Percentiles rank a stretch among this genome's conserved stretches.
phyloP scores from a whole-genome alignment of 306 rosid species.

The Castanea mollissima region DNA sequence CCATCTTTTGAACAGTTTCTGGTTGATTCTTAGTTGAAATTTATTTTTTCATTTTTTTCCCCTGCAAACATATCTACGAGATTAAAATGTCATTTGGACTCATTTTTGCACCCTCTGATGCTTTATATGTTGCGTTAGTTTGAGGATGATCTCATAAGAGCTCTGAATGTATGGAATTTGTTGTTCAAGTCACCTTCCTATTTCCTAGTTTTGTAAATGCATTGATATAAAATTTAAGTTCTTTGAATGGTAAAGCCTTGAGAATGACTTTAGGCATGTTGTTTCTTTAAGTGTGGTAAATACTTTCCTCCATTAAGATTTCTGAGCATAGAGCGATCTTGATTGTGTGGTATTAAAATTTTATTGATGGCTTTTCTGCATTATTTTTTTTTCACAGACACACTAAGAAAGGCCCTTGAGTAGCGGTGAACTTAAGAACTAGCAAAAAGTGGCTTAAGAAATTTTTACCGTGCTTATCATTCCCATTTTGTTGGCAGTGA shows the following conservation, averaged over 20 bases:
- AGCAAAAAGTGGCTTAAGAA: not conserved
- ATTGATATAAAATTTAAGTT: not conserved
- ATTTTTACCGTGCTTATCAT: not conserved
- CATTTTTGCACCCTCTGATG: not conserved
- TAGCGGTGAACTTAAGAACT: not conserved
- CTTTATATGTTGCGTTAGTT: not conserved
- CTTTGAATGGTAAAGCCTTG: not conserved
- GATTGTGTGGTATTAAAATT: slow-evolving; percentile 12
- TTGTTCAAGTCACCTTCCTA: not conserved
- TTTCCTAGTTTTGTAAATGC: not conserved
- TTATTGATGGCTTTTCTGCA: not conserved
- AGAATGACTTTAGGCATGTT: not conserved
- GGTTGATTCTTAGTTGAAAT: not conserved
- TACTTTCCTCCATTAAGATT: not conserved
- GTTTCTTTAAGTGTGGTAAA: not conserved
- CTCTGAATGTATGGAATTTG: not conserved
- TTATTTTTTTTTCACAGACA: slow-evolving; percentile 16
- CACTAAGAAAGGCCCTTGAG: not conserved
- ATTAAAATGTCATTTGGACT: not conserved
- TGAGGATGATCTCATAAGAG: not conserved
- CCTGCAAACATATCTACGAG: not conserved
- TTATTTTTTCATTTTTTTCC: not conserved
- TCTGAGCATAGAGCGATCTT: not conserved
- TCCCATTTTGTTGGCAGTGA: slow-evolving; percentile 14
- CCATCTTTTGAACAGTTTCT: not conserved